These are phyloP conservation scores for Rhodotorula babjevae DNA, from an alignment of 768 basidiomycete species.

Conservation along the genomic window DNA sequence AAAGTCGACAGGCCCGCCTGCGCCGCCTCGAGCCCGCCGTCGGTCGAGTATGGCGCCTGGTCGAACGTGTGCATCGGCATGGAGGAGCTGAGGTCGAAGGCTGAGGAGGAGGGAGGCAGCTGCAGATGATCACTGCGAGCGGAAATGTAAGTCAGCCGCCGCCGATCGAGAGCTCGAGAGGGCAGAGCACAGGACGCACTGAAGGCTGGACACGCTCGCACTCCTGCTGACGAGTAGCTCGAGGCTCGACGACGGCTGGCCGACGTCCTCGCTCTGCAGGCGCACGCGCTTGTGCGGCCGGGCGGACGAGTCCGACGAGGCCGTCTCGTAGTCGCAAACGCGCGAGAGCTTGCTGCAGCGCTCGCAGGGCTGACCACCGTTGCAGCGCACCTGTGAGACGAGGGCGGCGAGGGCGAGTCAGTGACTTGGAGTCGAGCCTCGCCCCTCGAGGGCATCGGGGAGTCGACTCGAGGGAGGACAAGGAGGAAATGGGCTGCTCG, in stretches of 20 bases:
- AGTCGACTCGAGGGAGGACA: no score
- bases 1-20: not conserved
- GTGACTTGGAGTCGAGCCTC: no score
- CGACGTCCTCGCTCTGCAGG: not conserved
- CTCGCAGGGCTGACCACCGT: not conserved
- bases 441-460: no score
- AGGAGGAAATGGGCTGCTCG: no score
- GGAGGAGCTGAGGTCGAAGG: not conserved
- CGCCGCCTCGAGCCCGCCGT: not conserved
- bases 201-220: not conserved
- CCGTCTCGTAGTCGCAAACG: not conserved
- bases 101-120: not conserved
- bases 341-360: not conserved
- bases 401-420: no score
- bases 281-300: not conserved
- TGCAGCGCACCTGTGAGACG: not conserved
- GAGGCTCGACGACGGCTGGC: not conserved
- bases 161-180: not conserved
- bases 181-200: not conserved
- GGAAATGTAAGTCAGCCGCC: no score
- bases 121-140: not conserved
- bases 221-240: no score
- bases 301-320: not conserved
- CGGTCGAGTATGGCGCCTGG: not conserved
- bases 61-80: no score